A percentile compares a stretch with the other conserved stretches of the same genome.
These are phyloP conservation scores for Eragrostis tef DNA, from an alignment of 202 grass and related monocot genomes.

Conservation along the genomic window DNA sequence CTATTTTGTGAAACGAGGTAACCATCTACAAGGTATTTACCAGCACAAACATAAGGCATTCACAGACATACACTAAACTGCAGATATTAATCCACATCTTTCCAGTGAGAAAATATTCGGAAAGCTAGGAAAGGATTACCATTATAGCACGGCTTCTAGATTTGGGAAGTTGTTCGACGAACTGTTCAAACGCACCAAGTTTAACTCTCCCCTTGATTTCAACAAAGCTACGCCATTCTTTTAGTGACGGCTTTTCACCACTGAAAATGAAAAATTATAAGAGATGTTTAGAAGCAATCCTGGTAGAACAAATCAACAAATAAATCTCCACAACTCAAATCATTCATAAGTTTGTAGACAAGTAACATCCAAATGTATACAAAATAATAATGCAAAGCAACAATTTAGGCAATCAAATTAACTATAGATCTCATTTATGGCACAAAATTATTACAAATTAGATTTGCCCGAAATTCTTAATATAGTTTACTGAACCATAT, in stretches of 20 bases:
- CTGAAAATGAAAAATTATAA: constrained; percentile 58
- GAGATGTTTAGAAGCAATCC: constrained; percentile 40
- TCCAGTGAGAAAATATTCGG: neutral
- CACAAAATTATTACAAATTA: neutral
- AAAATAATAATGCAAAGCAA: neutral
- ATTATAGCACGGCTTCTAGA: constrained; percentile 93
- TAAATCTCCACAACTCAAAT: neutral
- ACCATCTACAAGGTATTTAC: neutral
- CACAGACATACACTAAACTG: neutral
- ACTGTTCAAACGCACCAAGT: constrained; percentile 87
- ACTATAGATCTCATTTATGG: neutral
- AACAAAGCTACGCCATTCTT: constrained; percentile 89
- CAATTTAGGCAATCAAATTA: neutral
- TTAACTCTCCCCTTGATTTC: constrained; percentile 99
- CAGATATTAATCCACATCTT: constrained; percentile 13
- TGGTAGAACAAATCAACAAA: constrained; percentile 34
- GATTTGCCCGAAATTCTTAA: neutral
- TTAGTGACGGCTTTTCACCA: constrained; percentile 87
- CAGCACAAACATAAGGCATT: neutral
- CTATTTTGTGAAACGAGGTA: neutral
- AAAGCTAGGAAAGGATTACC: constrained; percentile 61
- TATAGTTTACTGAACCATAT: neutral
- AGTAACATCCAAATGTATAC: neutral
- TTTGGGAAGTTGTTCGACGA: constrained; percentile 83
- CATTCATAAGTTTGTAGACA: constrained; percentile 29